Conservation (phyloP, 345 rosid species). For the Tarenaya hassleriana region DNA sequence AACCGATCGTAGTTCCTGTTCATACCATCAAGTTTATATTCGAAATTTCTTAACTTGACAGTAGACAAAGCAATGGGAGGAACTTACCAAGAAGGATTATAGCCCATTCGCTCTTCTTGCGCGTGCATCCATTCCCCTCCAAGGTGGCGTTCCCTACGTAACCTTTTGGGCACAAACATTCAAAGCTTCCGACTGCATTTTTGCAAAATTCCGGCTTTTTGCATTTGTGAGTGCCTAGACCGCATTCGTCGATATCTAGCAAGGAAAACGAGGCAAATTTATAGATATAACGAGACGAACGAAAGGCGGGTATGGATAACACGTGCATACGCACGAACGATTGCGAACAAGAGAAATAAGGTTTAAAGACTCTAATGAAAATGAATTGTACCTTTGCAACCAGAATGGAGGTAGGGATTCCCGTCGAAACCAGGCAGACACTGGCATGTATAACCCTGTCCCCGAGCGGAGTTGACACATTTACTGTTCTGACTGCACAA, state of each 20-base stretch:
- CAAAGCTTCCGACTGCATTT: constrained; percentile 13
- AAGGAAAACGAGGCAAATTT: too few species aligned
- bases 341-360: too few species aligned
- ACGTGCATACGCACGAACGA: too few species aligned
- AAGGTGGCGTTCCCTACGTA: too few species aligned
- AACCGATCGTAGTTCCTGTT: constrained; percentile 5
- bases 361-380: too few species aligned
- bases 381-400: constrained; percentile 24
- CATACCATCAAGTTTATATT: too few species aligned
- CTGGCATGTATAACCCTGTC: constrained; percentile 26
- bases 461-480: constrained; percentile 6
- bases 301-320: too few species aligned
- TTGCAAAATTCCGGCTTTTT: not conserved
- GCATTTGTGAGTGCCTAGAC: constrained; percentile 4
- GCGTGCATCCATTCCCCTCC: too few species aligned
- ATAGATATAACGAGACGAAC: too few species aligned
- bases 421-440: constrained; percentile 28
- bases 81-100: constrained; percentile 12
- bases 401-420: constrained; percentile 25
- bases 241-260: too few species aligned
- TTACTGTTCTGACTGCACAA: not conserved
- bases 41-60: too few species aligned
- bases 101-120: constrained; percentile 1
- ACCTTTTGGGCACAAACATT: too few species aligned
- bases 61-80: not conserved